Percentiles rank a stretch among this genome's conserved stretches.
Conservation (phyloP, 129 eudicot genomes). For the Chrysanthemum lavandulifolium region DNA sequence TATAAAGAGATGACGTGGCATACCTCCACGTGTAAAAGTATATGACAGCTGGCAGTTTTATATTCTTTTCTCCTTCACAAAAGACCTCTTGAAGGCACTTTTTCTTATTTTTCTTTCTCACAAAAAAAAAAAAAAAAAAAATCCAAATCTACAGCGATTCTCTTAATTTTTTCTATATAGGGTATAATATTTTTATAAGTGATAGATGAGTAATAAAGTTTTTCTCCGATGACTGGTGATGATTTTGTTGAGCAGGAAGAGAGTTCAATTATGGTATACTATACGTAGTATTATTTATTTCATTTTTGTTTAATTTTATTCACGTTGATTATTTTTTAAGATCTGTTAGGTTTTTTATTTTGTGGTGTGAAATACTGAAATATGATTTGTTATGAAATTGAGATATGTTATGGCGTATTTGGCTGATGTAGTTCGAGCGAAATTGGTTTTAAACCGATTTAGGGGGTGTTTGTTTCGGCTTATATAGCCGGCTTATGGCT, state of each 20-base stretch:
- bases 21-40: constrained; percentile 33
- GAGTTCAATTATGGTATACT: constrained; percentile 32
- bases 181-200: too few species aligned
- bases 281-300: too few species aligned
- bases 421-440: constrained; percentile 5
- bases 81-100: constrained; percentile 15
- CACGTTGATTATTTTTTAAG: constrained; percentile 17
- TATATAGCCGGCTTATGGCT: too few species aligned
- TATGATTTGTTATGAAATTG: neutral
- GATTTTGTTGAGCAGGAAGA: constrained; percentile 30
- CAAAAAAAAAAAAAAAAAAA: constrained; percentile 12
- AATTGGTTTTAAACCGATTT: neutral
- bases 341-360: constrained; percentile 13
- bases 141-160: constrained; percentile 21
- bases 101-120: constrained; percentile 13
- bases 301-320: neutral
- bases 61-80: neutral
- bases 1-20: constrained; percentile 22
- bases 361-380: neutral
- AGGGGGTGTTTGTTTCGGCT: too few species aligned
- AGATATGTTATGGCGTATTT: constrained; percentile 15
- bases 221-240: constrained; percentile 9
- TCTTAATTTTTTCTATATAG: neutral
- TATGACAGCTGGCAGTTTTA: constrained; percentile 25
- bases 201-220: neutral